Percentiles rank a stretch among this genome's conserved stretches.
phyloP scores from a whole-genome alignment of 176 grass and related monocot species.

The Ensete glaucum region DNA sequence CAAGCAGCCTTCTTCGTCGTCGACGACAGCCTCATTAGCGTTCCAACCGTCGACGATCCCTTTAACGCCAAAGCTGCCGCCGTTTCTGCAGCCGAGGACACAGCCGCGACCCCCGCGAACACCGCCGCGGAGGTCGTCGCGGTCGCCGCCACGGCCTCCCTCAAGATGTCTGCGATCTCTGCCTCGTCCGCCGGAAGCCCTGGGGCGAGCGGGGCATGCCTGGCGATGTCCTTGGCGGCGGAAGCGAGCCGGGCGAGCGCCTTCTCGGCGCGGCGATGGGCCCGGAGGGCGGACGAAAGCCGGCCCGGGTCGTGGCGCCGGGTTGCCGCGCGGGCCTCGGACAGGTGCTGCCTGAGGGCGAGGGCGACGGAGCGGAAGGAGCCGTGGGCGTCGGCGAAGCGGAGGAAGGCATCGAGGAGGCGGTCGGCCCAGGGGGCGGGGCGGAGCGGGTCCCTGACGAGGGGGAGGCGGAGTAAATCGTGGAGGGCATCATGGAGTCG shows the following conservation, averaged over 20 bases:
- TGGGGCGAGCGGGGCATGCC: not conserved
- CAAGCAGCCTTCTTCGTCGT: conserved; percentile 16
- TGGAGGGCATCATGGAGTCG: conserved; percentile 35
- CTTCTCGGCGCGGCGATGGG: conserved; percentile 29
- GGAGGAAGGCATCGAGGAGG: conserved; percentile 51
- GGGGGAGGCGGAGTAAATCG: conserved; percentile 41
- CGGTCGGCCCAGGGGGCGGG: conserved; percentile 5
- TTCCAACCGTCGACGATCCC: conserved; percentile 11
- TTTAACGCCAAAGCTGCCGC: conserved; percentile 15
- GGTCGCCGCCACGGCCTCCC: conserved; percentile 33
- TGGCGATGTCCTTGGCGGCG: conserved; percentile 11
- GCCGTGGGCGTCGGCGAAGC: conserved; percentile 55
- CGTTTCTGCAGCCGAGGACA: not conserved
- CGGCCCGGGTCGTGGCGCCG: conserved; percentile 22
- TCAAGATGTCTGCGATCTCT: conserved; percentile 31
- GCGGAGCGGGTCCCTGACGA: conserved; percentile 22
- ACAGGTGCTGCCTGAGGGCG: conserved; percentile 20
- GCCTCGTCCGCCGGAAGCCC: conserved; percentile 3
- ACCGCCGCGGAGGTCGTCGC: conserved; percentile 28
- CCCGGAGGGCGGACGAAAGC: conserved; percentile 30
- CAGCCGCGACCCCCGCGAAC: conserved; percentile 13
- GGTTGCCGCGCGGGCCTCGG: conserved; percentile 39
- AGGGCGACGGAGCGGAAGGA: conserved; percentile 30
- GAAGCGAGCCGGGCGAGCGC: conserved; percentile 28
- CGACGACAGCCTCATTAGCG: conserved; percentile 13